Base-by-base conservation (phyloP, 257 asterid species). In the Fraxinus excelsior region DNA sequence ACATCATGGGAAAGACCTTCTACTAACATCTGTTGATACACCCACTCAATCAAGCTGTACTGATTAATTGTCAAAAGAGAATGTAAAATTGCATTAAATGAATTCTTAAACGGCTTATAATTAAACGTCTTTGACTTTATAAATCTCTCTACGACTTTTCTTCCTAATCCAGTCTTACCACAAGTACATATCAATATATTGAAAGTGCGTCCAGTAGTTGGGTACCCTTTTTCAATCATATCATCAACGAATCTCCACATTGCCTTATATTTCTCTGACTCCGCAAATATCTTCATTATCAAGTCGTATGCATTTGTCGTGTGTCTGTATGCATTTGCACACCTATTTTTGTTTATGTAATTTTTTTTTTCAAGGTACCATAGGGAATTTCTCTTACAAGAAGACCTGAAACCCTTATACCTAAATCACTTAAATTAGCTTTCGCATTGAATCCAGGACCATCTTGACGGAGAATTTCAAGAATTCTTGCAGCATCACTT, bases 241-340 rank as follows among this genome's bases (percentile, higher is more conserved):
- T 96, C 98, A 26, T 93, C 96, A 2, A 90, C 80, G 58, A 93
- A 84, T 80, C 97, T 91, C 96, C 93, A 90, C 99, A 96, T 96
- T 18, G 97, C 97, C 84, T 90, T 90, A 66, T 90, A 88, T 78
- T 96, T 97, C 78, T 90, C 94, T 1, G 94, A 83, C 76, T 90
- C 90, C 0, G 98, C 88, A 82, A 93, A 96, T 58, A 96, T 91
- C 79, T 85, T 86, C 94, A 96, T 83, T 89, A 91, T 82, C 79
- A 91, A 58, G 81, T 96, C 96, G 84, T 96, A 96, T 8, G 80
- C 78, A 79, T 85, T 84, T 37, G 83, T 68, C 0, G 97, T 91
- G 73, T 96, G 99, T 71, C 68, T 82, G 82, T 91, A 96, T 67
- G 79, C 86, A n/a, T 90, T 96, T 0, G 98, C 98, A 42, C 95